Evolutionary conservation across 176 grass and related monocot genomes (phyloP), one percentile per base, ranked within the genome.

Genomic region (Eragrostis curvula): DNA sequence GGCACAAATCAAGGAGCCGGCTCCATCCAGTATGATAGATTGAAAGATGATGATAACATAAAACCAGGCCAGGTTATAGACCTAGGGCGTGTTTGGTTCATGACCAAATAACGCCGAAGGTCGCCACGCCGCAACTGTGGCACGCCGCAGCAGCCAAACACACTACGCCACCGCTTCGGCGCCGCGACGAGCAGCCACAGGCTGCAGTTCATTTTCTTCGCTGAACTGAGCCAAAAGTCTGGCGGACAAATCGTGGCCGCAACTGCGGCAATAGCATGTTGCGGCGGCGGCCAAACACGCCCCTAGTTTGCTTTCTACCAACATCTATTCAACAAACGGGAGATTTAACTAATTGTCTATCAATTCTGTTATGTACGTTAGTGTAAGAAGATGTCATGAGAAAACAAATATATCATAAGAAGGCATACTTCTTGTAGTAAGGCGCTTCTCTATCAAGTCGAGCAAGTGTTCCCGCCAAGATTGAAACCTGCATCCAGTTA

Each of bases 391-490:
- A 18, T 25, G 18, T 18, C 46, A 66, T 56, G 25, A 81, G 20
- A 66, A 86, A 74, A 57, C 27, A 80, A 56, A 40, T 47, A 81
- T 25, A 27, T 48, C 13, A 24, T 15, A 51, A 65, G 3, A 75
- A 64, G 12, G n/a, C 42, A 36, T 92, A 99, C 96, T 99, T 99
- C 84, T 96, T 99, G 85, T 99, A 99, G 74, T 94, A 88, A 89
- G 96, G 96, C 30, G 96, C 96, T 85, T 99, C 96, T 89, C 93
- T 96, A 86, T 99, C 96, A 43, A 99, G 93, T 73, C 96, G 96
- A 89, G 96, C 96, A 66, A 99, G 87, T 75, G 96, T 99, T 85
- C 96, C 96, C 11, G 96, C 96, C 89, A 99, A 99, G 90, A 99
- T 99, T 30, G 96, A 99, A 67, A 99, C 96, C 96, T 99, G 83